phyloP scores from a whole-genome alignment of 2,329 filamentous ascomycete genomes.

The Trichoderma simmonsii region DNA sequence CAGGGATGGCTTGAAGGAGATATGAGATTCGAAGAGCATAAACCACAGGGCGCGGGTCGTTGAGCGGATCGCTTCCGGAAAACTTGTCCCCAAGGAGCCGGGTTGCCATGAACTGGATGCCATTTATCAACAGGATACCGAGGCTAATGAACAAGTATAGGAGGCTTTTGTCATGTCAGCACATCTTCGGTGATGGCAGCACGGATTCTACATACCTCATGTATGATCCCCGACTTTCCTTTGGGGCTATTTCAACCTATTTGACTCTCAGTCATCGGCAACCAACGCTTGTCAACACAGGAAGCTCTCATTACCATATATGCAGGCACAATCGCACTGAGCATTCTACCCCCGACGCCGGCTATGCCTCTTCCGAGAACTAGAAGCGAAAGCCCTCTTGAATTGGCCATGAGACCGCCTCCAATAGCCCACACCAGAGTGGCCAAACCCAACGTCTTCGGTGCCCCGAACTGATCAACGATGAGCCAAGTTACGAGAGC shows the following conservation, averaged over 20 bases:
- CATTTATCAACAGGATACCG: slow-evolving; percentile 65
- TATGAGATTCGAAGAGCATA: slow-evolving; percentile 60
- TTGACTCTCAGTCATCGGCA: not conserved
- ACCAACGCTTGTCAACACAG: not conserved
- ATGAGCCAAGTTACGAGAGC: slow-evolving; percentile 50
- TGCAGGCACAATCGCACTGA: slow-evolving; percentile 66
- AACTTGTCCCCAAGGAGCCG: slow-evolving; percentile 46
- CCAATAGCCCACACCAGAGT: slow-evolving; percentile 52
- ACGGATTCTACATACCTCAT: slow-evolving; percentile 36
- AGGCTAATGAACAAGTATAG: slow-evolving; percentile 72
- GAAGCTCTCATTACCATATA: slow-evolving; percentile 46
- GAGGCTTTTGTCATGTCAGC: slow-evolving; percentile 32
- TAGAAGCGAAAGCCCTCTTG: slow-evolving; percentile 68
- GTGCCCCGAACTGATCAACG: slow-evolving; percentile 46
- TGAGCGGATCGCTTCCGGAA: slow-evolving; percentile 31
- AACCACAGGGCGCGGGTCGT: slow-evolving; percentile 28
- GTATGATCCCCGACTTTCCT: slow-evolving; percentile 56
- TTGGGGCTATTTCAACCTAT: slow-evolving; percentile 58
- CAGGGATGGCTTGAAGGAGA: slow-evolving; percentile 58
- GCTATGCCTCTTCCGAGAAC: slow-evolving; percentile 68
- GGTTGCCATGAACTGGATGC: slow-evolving; percentile 61
- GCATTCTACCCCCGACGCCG: slow-evolving; percentile 71
- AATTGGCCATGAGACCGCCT: slow-evolving; percentile 55
- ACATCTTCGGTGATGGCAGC: not conserved
- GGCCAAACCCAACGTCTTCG: slow-evolving; percentile 48